Conservation (phyloP, 257 asterid genomes). For the Solanum appendiculatum region DNA sequence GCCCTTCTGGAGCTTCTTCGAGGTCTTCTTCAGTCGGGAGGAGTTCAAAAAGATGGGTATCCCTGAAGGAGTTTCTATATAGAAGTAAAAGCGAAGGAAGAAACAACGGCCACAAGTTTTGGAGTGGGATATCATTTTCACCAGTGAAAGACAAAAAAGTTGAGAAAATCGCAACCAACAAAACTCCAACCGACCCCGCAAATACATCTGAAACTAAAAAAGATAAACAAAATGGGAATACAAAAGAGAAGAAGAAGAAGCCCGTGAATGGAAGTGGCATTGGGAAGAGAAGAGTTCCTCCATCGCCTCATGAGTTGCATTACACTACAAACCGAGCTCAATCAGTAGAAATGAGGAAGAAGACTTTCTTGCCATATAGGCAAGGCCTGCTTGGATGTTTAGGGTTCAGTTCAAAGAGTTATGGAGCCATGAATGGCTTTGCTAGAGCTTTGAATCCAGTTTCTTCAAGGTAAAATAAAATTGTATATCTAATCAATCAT, state of each 20-base stretch:
- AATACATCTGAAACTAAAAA: background rate
- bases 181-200: background rate
- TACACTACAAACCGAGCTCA: constrained; percentile 84
- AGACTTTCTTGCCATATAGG: constrained; percentile 85
- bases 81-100: constrained; percentile 92
- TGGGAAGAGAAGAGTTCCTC: constrained; percentile 45
- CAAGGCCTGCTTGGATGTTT: constrained; percentile 88
- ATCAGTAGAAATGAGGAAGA: constrained; percentile 96
- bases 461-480: constrained; percentile 48
- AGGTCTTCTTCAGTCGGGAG: constrained; percentile 79
- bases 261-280: constrained; percentile 2
- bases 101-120: constrained; percentile 46
- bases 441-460: constrained; percentile 79
- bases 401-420: constrained; percentile 88
- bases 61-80: constrained; percentile 68
- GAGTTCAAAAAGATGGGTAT: constrained; percentile 68
- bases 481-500: background rate
- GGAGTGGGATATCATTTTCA: constrained; percentile 57
- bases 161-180: constrained; percentile 4
- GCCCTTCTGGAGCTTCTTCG: constrained; percentile 38
- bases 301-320: constrained; percentile 85
- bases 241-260: constrained; percentile 32
- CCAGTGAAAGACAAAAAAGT: constrained; percentile 56
- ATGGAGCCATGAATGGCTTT: constrained; percentile 80
- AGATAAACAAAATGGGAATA: background rate